These are phyloP conservation scores for Clavulina sp. DNA, from an alignment of 768 basidiomycete genomes.

Conservation along the genomic window DNA sequence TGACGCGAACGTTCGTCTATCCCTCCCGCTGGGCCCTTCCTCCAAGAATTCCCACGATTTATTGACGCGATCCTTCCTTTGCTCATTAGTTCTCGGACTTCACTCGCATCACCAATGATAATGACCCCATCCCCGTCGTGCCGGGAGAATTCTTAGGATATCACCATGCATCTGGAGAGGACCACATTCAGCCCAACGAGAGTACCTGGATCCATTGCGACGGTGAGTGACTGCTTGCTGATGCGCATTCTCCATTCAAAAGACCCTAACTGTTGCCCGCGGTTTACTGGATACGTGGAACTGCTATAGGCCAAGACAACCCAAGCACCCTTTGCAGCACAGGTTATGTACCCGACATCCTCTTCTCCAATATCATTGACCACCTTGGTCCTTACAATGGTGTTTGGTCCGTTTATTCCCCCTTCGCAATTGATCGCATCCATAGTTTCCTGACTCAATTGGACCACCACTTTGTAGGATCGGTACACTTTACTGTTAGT, in stretches of 20 bases:
- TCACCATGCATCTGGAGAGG: not conserved
- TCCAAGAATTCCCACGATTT: too few species aligned
- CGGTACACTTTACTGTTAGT: too few species aligned
- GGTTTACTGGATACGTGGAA: too few species aligned
- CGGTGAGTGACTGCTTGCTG: constrained; percentile 18
- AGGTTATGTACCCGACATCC: constrained; percentile 37
- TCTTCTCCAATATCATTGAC: constrained; percentile 25
- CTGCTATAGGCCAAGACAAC: constrained; percentile 57
- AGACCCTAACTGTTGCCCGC: not conserved
- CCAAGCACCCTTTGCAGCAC: constrained; percentile 30
- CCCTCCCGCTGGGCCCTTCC: too few species aligned
- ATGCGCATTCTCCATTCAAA: not conserved
- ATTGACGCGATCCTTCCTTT: too few species aligned
- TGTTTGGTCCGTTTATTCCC: too few species aligned
- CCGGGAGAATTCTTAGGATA: constrained; percentile 9
- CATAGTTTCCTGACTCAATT: too few species aligned
- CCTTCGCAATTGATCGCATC: too few species aligned
- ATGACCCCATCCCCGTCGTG: constrained; percentile 14
- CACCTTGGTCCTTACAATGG: constrained; percentile 31
- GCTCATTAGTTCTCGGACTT: constrained; percentile 1
- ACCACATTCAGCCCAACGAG: not conserved
- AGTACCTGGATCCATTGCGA: constrained; percentile 35
- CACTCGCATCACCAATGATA: constrained; percentile 8
- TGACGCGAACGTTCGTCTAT: not conserved
- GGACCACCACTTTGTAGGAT: too few species aligned